Conservation (phyloP, 331 rosid genomes). For the Dryas integrifolia region DNA sequence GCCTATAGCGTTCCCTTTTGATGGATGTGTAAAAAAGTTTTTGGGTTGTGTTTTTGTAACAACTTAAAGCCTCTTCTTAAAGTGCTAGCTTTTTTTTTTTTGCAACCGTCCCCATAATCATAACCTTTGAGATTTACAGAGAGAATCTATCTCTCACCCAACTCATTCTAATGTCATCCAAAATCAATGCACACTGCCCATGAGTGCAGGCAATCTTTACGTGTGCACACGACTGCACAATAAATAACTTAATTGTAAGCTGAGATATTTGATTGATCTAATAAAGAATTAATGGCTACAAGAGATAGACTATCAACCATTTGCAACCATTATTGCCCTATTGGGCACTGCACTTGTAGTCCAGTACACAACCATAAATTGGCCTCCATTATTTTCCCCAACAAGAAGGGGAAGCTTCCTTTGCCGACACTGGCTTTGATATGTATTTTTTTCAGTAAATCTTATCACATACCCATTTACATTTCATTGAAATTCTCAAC, state of each 20-base stretch:
- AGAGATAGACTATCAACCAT: background rate
- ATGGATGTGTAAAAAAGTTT: too few species aligned
- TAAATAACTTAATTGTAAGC: background rate
- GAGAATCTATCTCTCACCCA: background rate
- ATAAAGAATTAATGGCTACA: background rate
- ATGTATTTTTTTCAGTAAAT: background rate
- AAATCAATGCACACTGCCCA: background rate
- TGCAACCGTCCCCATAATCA: too few species aligned
- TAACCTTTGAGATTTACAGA: too few species aligned
- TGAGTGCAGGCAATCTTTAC: background rate
- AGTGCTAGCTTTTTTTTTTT: too few species aligned
- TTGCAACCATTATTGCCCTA: background rate
- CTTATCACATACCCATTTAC: background rate
- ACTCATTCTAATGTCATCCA: background rate
- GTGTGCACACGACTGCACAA: conserved; percentile 15
- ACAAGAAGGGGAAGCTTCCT: conserved; percentile 8
- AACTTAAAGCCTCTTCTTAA: too few species aligned
- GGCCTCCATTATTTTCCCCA: conserved; percentile 10
- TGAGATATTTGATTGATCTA: background rate
- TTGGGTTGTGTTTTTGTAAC: too few species aligned
- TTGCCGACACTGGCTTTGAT: conserved; percentile 23
- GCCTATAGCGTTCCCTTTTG: too few species aligned
- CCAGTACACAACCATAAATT: conserved; percentile 8
- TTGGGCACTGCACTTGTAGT: background rate
- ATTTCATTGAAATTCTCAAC: conserved; percentile 29